Evolutionary conservation across 345 rosid species (phyloP).

Genomic region (Pugionium cornutum): DNA sequence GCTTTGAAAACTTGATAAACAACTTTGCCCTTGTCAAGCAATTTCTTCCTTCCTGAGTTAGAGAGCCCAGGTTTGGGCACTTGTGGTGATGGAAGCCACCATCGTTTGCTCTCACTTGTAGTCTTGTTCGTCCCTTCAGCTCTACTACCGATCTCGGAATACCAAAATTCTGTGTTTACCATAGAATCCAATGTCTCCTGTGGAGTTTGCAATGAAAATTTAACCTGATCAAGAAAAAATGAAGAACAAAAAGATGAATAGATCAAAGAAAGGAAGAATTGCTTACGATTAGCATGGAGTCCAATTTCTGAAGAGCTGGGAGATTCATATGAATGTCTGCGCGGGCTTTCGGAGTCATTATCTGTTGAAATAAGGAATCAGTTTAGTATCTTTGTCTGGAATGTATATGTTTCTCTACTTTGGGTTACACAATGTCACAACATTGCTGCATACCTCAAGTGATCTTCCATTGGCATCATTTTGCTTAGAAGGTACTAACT

Average conservation of each 20-base stretch:
- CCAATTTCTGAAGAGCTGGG: slow-evolving; percentile 92
- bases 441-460: slow-evolving; percentile 57
- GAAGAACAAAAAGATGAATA: not conserved
- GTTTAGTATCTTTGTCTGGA: slow-evolving; percentile 27
- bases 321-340: slow-evolving; percentile 93
- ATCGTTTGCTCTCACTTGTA: slow-evolving; percentile 71
- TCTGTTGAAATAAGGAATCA: slow-evolving; percentile 52
- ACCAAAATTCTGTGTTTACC: slow-evolving; percentile 90
- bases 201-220: slow-evolving; percentile 16
- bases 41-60: slow-evolving; percentile 60
- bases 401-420: not conserved
- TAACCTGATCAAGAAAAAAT: not conserved
- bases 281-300: slow-evolving; percentile 87
- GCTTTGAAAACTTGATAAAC: slow-evolving; percentile 96
- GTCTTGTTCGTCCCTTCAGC: slow-evolving; percentile 76
- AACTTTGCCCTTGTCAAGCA: slow-evolving; percentile 55
- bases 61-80: slow-evolving; percentile 85
- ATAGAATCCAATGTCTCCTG: slow-evolving; percentile 88
- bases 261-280: not conserved
- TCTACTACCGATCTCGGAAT: slow-evolving; percentile 74
- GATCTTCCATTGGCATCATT: slow-evolving; percentile 72
- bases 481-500: slow-evolving; percentile 96
- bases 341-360: slow-evolving; percentile 92
- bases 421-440: not conserved
- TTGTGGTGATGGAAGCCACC: slow-evolving; percentile 98